Percentiles rank a stretch among this genome's conserved stretches.
phyloP scores from a whole-genome alignment of 176 grass and related monocot species.

The Cocos nucifera region DNA sequence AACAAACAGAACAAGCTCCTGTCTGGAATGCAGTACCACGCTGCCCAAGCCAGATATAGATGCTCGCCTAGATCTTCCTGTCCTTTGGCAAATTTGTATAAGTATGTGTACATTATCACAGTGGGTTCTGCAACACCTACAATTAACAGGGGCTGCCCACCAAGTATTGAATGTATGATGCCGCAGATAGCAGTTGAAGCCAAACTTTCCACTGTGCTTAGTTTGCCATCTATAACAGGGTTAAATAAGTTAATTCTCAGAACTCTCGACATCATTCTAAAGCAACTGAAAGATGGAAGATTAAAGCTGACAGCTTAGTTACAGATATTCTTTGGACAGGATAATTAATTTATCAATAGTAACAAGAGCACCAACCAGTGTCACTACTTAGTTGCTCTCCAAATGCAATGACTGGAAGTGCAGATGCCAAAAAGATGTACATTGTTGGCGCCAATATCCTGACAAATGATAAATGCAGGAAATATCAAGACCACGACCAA shows the following conservation, averaged over 20 bases:
- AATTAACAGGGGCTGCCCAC: constrained; percentile 81
- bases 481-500: not conserved
- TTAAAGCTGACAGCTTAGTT: not conserved
- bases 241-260: not conserved
- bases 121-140: constrained; percentile 95
- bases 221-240: constrained; percentile 43
- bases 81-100: constrained; percentile 70
- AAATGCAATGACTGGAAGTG: constrained; percentile 83
- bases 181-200: constrained; percentile 90
- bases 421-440: constrained; percentile 92
- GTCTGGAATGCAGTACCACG: constrained; percentile 46
- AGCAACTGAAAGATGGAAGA: not conserved
- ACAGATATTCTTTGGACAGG: not conserved
- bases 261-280: not conserved
- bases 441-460: constrained; percentile 90
- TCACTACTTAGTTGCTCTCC: constrained; percentile 72
- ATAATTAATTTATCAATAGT: not conserved
- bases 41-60: constrained; percentile 88
- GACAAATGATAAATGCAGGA: not conserved
- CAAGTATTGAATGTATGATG: constrained; percentile 73
- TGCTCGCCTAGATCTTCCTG: constrained; percentile 37
- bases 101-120: constrained; percentile 90
- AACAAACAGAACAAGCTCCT: not conserved
- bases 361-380: constrained; percentile 30
- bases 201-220: constrained; percentile 76